Base-by-base conservation (phyloP, 805 yeast species). In the Wickerhamomyces subpelliculosus region DNA sequence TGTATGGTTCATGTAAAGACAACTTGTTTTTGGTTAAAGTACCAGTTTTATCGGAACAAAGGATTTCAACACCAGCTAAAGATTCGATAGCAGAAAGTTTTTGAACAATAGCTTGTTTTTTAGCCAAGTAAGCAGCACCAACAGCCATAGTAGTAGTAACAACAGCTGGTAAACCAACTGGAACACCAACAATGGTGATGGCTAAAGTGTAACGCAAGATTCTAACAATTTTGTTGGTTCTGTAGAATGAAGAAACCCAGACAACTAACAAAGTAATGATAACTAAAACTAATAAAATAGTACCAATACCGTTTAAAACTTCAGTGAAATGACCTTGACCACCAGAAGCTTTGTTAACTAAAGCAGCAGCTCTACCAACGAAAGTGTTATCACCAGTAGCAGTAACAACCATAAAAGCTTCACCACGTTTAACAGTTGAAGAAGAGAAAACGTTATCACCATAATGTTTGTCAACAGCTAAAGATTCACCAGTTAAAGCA, bases 71-170 rank as follows among this genome's bases (percentile, higher is more conserved):
- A 80, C 96, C 96, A 52, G 96, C 97, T 56, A 88, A 74, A 48
- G 96, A 88, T 73, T 88, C 97, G 72, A 88, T 88, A 53, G 96
- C 96, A 66, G 95, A 84, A 61, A 88, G 76, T 67, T 88, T 88
- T 72, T 88, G 96, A 58, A 88, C 97, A 75, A 88, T 88, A 55
- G 96, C 96, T 72, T 86, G 86, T 72, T 87, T 88, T 79, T 87
- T 85, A 59, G 96, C 96, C 62, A 88, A 75, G 83, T 88, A 86
- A 63, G 96, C 96, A 67, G 96, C 97, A 80, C 97, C 97, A 70
- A 89, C 97, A 68, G 97, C 97, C 96, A 88, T 87, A 66, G 96
- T 88, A 59, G 96, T 88, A 75, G 96, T 88, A 54, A 87, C 96
- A 62, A 88, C 96, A 65, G 95, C 96, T 67, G 96, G 96, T 65